Percentiles rank a stretch among this genome's conserved stretches.
Evolutionary conservation across 441 rosid species (phyloP).

Genomic region (Brassica hybrid): DNA sequence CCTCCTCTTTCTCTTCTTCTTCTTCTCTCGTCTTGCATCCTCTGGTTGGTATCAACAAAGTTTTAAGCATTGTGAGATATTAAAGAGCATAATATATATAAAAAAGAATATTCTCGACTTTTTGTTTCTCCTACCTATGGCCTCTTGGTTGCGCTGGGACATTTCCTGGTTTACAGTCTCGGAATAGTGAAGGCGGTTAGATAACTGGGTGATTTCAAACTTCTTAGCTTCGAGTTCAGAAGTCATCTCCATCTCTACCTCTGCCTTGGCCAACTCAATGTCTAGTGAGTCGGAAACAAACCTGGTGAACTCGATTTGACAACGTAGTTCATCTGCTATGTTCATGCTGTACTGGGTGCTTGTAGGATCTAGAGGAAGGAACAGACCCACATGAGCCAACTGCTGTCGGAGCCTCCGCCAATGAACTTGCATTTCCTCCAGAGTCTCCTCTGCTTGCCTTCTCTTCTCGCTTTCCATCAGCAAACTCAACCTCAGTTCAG

Average conservation of each 20-base stretch:
- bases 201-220: constrained; percentile 71
- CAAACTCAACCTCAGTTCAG: constrained; percentile 66
- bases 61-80: no score
- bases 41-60: constrained; percentile 46
- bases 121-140: constrained; percentile 51
- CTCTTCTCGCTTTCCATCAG: constrained; percentile 73
- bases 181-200: constrained; percentile 71
- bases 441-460: constrained; percentile 72
- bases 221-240: constrained; percentile 63
- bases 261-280: constrained; percentile 67
- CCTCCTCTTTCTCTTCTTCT: constrained; percentile 53
- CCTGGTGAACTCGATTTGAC: constrained; percentile 57
- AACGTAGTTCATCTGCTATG: constrained; percentile 28
- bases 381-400: constrained; percentile 60
- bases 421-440: constrained; percentile 49
- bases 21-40: constrained; percentile 51
- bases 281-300: constrained; percentile 68
- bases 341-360: constrained; percentile 32
- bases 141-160: constrained; percentile 82
- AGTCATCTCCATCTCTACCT: constrained; percentile 68
- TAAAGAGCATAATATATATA: background rate
- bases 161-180: constrained; percentile 77
- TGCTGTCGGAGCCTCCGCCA: constrained; percentile 74
- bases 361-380: constrained; percentile 61
- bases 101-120: background rate